These are phyloP conservation scores for Medakamo hakoo DNA, from an alignment of 139 green algal genomes.

Conservation along the genomic window DNA sequence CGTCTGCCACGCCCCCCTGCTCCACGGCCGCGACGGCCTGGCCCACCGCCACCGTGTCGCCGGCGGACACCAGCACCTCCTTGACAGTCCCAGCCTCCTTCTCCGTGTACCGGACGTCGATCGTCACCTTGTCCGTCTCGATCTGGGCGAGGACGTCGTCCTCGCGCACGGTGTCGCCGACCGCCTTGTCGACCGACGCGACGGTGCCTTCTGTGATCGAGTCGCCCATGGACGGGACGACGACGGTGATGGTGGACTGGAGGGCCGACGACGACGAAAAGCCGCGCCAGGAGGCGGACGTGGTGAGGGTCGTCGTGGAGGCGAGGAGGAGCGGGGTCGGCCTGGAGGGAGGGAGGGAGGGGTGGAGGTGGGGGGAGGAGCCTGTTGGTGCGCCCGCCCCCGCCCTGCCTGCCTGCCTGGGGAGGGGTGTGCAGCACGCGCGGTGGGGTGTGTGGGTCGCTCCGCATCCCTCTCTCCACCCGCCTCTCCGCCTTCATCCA, in stretches of 20 bases:
- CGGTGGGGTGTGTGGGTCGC: too few relatives aligned
- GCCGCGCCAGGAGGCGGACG: too few relatives aligned
- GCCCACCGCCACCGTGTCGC: slow-evolving; percentile 76
- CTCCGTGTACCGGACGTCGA: slow-evolving; percentile 70
- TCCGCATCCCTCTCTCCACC: too few relatives aligned
- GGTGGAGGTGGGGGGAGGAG: neutral
- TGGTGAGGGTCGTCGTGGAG: neutral
- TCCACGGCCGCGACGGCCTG: slow-evolving; percentile 62
- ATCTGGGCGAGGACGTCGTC: slow-evolving; percentile 95
- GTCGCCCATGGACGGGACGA: slow-evolving; percentile 81
- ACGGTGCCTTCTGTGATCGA: slow-evolving; percentile 84
- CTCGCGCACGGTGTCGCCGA: slow-evolving; percentile 66
- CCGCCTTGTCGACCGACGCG: slow-evolving; percentile 52
- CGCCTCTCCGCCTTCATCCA: too few relatives aligned
- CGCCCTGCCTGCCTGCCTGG: too few relatives aligned
- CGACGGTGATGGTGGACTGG: slow-evolving; percentile 10
- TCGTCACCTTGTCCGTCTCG: slow-evolving; percentile 94
- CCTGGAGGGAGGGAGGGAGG: neutral
- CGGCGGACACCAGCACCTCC: slow-evolving; percentile 44
- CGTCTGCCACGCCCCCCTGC: slow-evolving; percentile 19
- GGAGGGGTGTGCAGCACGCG: too few relatives aligned
- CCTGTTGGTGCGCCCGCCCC: neutral
- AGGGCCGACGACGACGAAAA: neutral
- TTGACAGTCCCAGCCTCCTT: slow-evolving; percentile 34
- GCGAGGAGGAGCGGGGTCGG: neutral